A percentile compares a stretch with the other conserved stretches of the same genome.
phyloP scores from a whole-genome alignment of 495 filamentous ascomycete genomes.

The Achaetomiella virescens region DNA sequence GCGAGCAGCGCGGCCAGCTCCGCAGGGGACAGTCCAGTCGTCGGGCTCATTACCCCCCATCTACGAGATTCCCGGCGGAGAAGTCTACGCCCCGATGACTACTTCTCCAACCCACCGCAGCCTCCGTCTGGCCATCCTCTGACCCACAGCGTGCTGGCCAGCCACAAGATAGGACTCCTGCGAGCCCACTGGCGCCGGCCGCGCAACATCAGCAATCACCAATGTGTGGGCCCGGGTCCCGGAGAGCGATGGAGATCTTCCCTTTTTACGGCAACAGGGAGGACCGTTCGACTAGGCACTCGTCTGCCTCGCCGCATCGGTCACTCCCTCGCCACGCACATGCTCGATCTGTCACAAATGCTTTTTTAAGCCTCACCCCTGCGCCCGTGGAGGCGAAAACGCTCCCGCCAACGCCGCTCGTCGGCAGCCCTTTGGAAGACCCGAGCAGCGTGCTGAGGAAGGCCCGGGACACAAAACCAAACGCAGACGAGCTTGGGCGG shows the following conservation, averaged over 20 bases:
- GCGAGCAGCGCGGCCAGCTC: constrained; percentile 56
- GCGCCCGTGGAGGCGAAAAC: constrained; percentile 34
- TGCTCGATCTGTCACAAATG: constrained; percentile 50
- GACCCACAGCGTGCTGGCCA: constrained; percentile 74
- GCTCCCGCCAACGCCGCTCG: constrained; percentile 44
- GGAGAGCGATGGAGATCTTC: constrained; percentile 34
- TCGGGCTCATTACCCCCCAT: constrained; percentile 31
- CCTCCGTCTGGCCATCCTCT: constrained; percentile 63
- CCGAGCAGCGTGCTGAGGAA: constrained; percentile 34
- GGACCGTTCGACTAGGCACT: constrained; percentile 37
- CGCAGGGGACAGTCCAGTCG: constrained; percentile 36
- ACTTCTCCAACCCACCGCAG: constrained; percentile 43
- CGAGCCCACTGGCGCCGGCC: constrained; percentile 24
- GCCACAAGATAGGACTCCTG: constrained; percentile 52
- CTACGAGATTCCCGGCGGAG: constrained; percentile 51
- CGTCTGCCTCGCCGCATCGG: constrained; percentile 14
- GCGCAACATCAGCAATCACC: constrained; percentile 37
- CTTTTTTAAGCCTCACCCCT: constrained; percentile 38
- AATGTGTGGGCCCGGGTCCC: constrained; percentile 30
- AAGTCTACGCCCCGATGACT: constrained; percentile 69
- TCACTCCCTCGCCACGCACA: constrained; percentile 31
- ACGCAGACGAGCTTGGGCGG: constrained; percentile 39
- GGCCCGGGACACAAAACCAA: constrained; percentile 42
- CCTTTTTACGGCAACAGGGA: constrained; percentile 38
- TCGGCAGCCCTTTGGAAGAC: constrained; percentile 37